Evolutionary conservation across 208 protist species (phyloP).

Genomic region (Wallacemonas collosoma): DNA sequence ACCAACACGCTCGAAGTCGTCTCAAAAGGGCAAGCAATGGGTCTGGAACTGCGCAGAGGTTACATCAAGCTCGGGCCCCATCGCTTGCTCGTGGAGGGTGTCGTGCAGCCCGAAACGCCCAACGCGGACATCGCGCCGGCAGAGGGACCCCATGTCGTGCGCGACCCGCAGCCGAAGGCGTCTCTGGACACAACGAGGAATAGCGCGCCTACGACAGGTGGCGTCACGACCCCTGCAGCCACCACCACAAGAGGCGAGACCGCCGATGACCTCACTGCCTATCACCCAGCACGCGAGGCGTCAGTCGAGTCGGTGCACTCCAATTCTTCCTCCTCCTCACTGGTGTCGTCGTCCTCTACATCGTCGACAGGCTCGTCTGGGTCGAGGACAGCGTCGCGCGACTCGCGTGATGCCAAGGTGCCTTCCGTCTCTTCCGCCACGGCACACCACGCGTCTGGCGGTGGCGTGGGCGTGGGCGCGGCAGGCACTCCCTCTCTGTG

Average conservation of each 20-base stretch:
- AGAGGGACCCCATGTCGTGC: background rate
- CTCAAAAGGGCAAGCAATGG: slow-evolving; percentile 19
- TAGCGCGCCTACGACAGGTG: no score
- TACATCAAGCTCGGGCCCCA: slow-evolving; percentile 46
- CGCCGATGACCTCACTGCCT: background rate
- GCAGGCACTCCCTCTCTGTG: background rate
- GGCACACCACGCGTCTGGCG: background rate
- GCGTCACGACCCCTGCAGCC: background rate
- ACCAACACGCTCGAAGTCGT: slow-evolving; percentile 26
- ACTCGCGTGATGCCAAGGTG: no score
- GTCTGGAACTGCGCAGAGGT: slow-evolving; percentile 56
- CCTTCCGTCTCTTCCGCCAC: no score
- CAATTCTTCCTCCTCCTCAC: background rate
- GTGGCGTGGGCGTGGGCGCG: background rate
- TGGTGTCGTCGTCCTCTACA: background rate
- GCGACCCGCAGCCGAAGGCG: no score
- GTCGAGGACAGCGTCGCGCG: background rate
- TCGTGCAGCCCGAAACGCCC: slow-evolving; percentile 30
- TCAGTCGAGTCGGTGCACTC: background rate
- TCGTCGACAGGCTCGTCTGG: background rate
- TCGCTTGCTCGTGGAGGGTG: slow-evolving; percentile 55
- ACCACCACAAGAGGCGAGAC: background rate
- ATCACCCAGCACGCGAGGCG: no score
- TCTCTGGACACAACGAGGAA: no score
- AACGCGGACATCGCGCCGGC: background rate